A percentile compares a stretch with the other conserved stretches of the same genome.
Evolutionary conservation across 306 rosid species (phyloP).

Genomic region (Delonix regia): DNA sequence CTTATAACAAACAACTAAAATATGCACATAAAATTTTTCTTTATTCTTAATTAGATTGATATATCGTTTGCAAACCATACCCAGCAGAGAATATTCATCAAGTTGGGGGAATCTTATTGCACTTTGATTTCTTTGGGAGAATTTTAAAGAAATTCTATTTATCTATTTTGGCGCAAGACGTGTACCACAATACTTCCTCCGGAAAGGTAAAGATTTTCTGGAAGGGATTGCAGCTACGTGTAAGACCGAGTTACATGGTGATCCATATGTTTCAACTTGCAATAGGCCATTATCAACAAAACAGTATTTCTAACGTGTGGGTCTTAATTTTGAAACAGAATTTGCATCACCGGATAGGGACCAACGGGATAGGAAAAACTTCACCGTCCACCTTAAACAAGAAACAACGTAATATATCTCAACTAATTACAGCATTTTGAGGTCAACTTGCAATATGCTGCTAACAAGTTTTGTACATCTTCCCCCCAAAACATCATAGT

Average conservation of each 20-base stretch:
- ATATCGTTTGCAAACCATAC: too few relatives aligned
- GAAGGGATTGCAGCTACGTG: conserved; percentile 21
- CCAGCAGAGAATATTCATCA: too few relatives aligned
- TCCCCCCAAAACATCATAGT: not conserved
- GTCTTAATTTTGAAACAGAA: conserved; percentile 13
- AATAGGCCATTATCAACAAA: not conserved
- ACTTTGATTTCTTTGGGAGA: too few relatives aligned
- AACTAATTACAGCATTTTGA: conserved; percentile 16
- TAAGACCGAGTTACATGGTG: not conserved
- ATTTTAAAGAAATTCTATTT: too few relatives aligned
- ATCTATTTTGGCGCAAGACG: too few relatives aligned
- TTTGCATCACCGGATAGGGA: conserved; percentile 26
- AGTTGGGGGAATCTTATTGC: too few relatives aligned
- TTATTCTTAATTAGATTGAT: too few relatives aligned
- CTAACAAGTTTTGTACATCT: not conserved
- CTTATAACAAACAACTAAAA: too few relatives aligned
- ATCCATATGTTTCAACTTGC: conserved; percentile 22
- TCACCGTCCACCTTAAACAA: conserved; percentile 25
- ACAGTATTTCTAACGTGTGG: conserved; percentile 15
- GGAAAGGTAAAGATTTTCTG: not conserved
- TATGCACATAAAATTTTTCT: too few relatives aligned
- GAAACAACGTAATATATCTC: conserved; percentile 19
- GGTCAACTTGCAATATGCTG: conserved; percentile 15
- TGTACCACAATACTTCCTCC: too few relatives aligned
- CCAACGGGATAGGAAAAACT: conserved; percentile 11